Percentiles rank a stretch among this genome's conserved stretches.
phyloP scores from a whole-genome alignment of 225 moss, liverwort and hornwort genomes.

The Thuidium tamariscinum region DNA sequence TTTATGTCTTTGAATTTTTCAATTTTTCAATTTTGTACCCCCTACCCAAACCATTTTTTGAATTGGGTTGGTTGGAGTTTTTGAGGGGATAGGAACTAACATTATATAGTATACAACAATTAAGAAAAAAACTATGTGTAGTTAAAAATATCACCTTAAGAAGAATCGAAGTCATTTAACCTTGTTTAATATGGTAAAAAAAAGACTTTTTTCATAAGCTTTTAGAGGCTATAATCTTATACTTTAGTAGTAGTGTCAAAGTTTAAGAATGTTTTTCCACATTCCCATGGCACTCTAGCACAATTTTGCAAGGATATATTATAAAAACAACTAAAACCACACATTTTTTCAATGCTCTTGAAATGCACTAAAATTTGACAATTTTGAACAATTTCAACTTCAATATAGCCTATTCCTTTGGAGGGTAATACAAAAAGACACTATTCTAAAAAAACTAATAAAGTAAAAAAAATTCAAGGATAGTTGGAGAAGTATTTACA shows the following conservation, averaged over 20 bases:
- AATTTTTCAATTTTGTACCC: neutral
- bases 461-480: neutral
- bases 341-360: neutral
- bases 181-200: neutral
- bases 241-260: neutral
- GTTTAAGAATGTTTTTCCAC: neutral
- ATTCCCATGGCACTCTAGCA: neutral
- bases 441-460: neutral
- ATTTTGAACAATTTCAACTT: too few species aligned
- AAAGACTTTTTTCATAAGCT: neutral
- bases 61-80: neutral
- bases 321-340: neutral
- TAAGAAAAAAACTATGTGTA: neutral
- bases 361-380: neutral
- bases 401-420: rapidly evolving
- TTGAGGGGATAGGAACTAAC: rapidly evolving
- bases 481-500: neutral
- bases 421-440: rapidly evolving
- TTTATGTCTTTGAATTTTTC: rapidly evolving
- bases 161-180: neutral
- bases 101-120: neutral
- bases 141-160: neutral
- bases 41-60: neutral
- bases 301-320: rapidly evolving
- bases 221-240: neutral